Conservation (phyloP, 78 protist genomes). For the Bodo saltans region DNA sequence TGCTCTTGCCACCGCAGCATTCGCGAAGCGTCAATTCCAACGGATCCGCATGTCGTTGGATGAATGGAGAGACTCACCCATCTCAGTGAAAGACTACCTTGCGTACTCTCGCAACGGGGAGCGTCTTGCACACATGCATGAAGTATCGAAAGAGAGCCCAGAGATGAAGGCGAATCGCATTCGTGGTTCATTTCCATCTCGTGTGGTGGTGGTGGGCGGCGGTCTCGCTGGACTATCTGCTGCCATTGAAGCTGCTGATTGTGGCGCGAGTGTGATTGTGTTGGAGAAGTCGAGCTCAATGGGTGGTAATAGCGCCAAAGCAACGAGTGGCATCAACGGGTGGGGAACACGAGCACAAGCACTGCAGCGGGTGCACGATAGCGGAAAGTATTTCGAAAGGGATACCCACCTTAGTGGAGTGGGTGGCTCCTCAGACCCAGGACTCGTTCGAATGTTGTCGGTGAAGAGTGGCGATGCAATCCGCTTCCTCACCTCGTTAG, state of each 20-base stretch:
- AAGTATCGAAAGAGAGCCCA: too few species aligned
- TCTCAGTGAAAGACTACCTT: too few species aligned
- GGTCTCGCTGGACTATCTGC: slow-evolving; percentile 39
- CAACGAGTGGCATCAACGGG: slow-evolving; percentile 69
- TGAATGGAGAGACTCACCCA: too few species aligned
- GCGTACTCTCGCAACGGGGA: too few species aligned
- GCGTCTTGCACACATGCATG: too few species aligned
- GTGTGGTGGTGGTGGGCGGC: slow-evolving; percentile 24
- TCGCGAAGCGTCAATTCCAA: too few species aligned
- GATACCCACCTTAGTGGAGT: neutral
- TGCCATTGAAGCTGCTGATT: neutral
- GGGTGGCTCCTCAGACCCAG: neutral
- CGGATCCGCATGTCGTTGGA: too few species aligned
- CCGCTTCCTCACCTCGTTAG: slow-evolving; percentile 1
- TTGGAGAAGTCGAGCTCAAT: slow-evolving; percentile 30
- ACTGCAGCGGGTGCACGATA: neutral
- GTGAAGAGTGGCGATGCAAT: neutral
- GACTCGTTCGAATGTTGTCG: neutral
- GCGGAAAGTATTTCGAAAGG: slow-evolving; percentile 20
- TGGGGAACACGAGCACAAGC: neutral
- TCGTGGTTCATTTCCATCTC: too few species aligned
- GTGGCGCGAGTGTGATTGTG: slow-evolving; percentile 23
- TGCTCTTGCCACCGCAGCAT: too few species aligned
- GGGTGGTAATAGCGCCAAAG: slow-evolving; percentile 72
- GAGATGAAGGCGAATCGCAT: too few species aligned